These are phyloP conservation scores for Eimeria tenella DNA, from an alignment of 169 alveolate genomes.

Conservation along the genomic window DNA sequence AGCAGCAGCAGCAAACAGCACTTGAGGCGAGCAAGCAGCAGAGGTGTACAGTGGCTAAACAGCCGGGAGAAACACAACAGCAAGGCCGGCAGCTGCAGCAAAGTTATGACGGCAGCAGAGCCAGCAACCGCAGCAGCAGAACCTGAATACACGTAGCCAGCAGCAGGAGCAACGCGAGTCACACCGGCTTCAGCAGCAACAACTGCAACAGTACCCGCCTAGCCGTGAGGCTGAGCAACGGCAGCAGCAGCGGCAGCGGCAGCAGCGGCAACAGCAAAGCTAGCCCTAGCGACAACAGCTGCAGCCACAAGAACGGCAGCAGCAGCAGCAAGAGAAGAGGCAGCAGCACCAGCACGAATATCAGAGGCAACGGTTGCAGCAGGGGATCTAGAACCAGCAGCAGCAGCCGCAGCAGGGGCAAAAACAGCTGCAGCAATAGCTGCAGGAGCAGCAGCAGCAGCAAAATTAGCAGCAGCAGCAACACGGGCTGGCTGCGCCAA, in stretches of 20 bases:
- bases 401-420: not conserved
- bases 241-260: not conserved
- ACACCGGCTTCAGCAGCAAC: slow-evolving; percentile 12
- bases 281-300: not conserved
- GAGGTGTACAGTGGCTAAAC: not conserved
- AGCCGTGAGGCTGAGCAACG: not conserved
- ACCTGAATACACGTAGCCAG: not conserved
- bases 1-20: not conserved
- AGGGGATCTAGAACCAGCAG: too few species aligned
- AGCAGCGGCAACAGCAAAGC: not conserved
- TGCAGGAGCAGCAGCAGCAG: slow-evolving; percentile 8
- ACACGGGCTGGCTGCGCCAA: not conserved
- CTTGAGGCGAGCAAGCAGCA: not conserved
- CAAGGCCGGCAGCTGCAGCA: slow-evolving; percentile 9
- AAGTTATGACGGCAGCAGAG: not conserved
- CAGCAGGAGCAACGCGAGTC: not conserved
- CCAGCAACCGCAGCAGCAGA: slow-evolving; percentile 6
- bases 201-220: not conserved
- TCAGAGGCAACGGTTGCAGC: too few species aligned
- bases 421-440: not conserved
- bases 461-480: not conserved
- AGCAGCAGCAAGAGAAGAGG: not conserved
- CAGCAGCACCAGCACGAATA: not conserved
- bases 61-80: not conserved
- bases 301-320: not conserved